phyloP scores from a whole-genome alignment of 495 filamentous ascomycete genomes.

The Neurospora sp. region DNA sequence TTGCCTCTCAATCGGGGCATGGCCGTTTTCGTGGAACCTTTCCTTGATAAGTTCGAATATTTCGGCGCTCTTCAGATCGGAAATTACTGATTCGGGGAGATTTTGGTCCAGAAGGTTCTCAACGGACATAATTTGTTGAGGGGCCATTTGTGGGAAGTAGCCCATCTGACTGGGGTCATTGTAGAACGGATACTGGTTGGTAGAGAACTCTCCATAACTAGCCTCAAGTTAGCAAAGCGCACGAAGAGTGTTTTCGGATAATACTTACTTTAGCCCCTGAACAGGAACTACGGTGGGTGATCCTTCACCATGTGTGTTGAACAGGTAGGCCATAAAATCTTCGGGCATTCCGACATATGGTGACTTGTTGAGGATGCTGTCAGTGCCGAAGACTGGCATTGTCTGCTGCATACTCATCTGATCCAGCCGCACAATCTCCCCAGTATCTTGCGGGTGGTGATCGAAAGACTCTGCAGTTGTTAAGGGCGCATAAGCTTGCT shows the following conservation, averaged over 20 bases:
- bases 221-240: conserved; percentile 13
- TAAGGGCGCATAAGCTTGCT: conserved; percentile 27
- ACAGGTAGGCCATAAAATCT: conserved; percentile 85
- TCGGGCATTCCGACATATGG: conserved; percentile 79
- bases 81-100: conserved; percentile 67
- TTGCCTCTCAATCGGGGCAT: conserved; percentile 61
- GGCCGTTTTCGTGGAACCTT: conserved; percentile 71
- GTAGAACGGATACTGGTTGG: conserved; percentile 40
- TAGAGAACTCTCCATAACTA: conserved; percentile 41
- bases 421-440: conserved; percentile 52
- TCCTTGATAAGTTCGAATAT: conserved; percentile 77
- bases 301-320: conserved; percentile 51
- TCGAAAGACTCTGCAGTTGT: conserved; percentile 36
- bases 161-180: conserved; percentile 37
- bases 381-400: conserved; percentile 75
- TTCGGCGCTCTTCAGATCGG: conserved; percentile 77
- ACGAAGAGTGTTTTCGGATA: neutral
- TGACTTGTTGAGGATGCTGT: conserved; percentile 67
- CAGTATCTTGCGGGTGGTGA: conserved; percentile 33
- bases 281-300: conserved; percentile 37
- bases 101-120: conserved; percentile 80
- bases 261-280: conserved; percentile 41
- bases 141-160: conserved; percentile 43
- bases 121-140: conserved; percentile 80
- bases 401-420: conserved; percentile 56